Conservation (phyloP, 345 rosid species). For the Chamaenerion angustifolium region DNA sequence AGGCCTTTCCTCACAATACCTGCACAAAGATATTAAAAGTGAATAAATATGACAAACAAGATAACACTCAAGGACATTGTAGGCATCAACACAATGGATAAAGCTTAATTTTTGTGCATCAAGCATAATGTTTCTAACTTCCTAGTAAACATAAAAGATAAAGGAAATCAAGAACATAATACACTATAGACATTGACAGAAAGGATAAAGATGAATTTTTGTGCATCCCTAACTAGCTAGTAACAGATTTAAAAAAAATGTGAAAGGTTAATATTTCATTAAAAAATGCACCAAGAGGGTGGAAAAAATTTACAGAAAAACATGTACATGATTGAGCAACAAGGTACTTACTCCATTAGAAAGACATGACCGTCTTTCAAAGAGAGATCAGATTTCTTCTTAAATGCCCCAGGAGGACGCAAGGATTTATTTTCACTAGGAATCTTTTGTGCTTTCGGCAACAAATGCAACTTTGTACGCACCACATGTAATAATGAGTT, state of each 20-base stretch:
- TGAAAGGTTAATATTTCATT: no score
- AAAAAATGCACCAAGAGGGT: background rate
- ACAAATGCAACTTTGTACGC: conserved; percentile 64
- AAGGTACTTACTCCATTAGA: conserved; percentile 77
- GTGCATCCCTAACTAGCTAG: no score
- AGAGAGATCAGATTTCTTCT: conserved; percentile 96
- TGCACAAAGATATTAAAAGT: conserved; percentile 11
- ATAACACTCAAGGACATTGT: no score
- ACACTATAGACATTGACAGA: no score
- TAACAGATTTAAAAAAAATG: no score
- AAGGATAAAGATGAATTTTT: no score
- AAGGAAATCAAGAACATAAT: no score
- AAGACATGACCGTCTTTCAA: conserved; percentile 91
- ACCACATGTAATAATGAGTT: conserved; percentile 87
- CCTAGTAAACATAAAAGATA: no score
- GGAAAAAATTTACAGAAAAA: background rate
- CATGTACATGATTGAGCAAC: background rate
- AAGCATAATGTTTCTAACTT: no score
- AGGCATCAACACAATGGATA: no score
- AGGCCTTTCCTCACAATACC: conserved; percentile 97
- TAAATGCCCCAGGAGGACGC: conserved; percentile 97
- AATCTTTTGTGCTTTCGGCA: conserved; percentile 79
- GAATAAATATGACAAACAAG: background rate
- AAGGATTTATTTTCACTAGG: conserved; percentile 84
- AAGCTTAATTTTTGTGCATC: no score